Evolutionary conservation across 2,329 filamentous ascomycete genomes (phyloP), one percentile per base, ranked within the genome.

Genomic region (Botryosphaeria agaves): DNA sequence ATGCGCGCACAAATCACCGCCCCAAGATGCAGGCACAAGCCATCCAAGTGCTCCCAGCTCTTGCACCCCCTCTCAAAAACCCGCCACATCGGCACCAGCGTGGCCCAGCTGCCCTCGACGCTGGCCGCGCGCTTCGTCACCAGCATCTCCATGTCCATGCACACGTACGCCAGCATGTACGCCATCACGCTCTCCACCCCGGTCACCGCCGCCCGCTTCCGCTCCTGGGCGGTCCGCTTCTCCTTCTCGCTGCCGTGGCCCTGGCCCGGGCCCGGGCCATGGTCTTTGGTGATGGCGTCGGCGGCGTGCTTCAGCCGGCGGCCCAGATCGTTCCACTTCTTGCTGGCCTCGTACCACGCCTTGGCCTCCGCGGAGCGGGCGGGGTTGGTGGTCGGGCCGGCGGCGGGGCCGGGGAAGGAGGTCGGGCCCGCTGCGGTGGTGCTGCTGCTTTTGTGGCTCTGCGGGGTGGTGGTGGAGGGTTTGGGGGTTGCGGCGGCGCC

Each of bases 271-370:
- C 41, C 19, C 11, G 23, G 30, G 15, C 35, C 18, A 26, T 30
- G 17, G 20, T 28, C 41, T 5, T 44, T 41, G 24, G 48, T 41
- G 30, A 57, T 47, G 31, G 51, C 53, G 24, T 52, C 47, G 2
- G 52, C 50, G 29, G 57, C 51, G 31, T 62, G 57, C 42, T 64
- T 64, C n/a, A 63, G 43, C 2, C 54, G 48, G 5, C 56, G 52
- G 7, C 59, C 59, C 31, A 58, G 47, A 3, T 41, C 45, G 21
- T 52, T 48, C 7, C n/a, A n/a, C n/a, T n/a, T n/a, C n/a, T n/a
- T n/a, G n/a, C n/a, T n/a, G n/a, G n/a, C n/a, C n/a, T 51, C 48
- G 3, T 46, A 34, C 4, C 43, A 47, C 27, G 40, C 44, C 26
- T 16, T 35, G 36, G 32, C 37, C 11, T 37, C 36, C 18, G 41